Base-by-base conservation (phyloP, 768 basidiomycete species). In the Suillus spraguei region DNA sequence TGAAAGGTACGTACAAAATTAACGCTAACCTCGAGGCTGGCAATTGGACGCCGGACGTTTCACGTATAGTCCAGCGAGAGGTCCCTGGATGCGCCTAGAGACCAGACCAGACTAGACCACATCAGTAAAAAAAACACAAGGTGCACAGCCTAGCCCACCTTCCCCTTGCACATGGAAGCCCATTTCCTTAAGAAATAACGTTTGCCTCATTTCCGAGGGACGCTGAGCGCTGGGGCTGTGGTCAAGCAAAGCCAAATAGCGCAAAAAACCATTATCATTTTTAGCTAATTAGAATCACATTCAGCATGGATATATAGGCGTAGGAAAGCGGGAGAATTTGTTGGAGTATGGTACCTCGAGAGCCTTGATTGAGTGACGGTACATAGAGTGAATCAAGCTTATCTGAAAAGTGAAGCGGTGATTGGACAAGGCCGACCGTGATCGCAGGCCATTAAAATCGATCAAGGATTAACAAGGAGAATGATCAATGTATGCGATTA, bases 101-200 rank as follows among this genome's bases (percentile, higher is more conserved):
- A 39, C 55, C 55, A 58, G 55, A 58, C 55, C 28, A 53, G 32
- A 33, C 52, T n/a, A 53, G 52, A 33, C 52, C 52, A 20, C 24
- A 17, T 58, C 24, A 28, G 55, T 56, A 36, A 38, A 22, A 55
- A n/a, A 55, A 56, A 58, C 38, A 58, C 55, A 58, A 58, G 55
- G 55, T 39, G 38, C 38, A 58, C 55, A 58, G 38, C 52, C 38
- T 39, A 13, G 38, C 38, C 38, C 24, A 58, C 55, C 24, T 39
- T 58, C 38, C 38, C 55, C 38, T 39, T 39, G 55, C 24, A 28
- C 38, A 58, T 38, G 38, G 55, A 39, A 58, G 38, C 24, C 38
- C 38, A 58, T 41, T 56, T 56, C 55, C 55, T 56, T 38, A 39
- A 56, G 22, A 58, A 24, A 58, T 58, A 39, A 39, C 16, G 55